Conservation (phyloP, 1,139 yeast genomes). For the Geotrichum australiense region DNA sequence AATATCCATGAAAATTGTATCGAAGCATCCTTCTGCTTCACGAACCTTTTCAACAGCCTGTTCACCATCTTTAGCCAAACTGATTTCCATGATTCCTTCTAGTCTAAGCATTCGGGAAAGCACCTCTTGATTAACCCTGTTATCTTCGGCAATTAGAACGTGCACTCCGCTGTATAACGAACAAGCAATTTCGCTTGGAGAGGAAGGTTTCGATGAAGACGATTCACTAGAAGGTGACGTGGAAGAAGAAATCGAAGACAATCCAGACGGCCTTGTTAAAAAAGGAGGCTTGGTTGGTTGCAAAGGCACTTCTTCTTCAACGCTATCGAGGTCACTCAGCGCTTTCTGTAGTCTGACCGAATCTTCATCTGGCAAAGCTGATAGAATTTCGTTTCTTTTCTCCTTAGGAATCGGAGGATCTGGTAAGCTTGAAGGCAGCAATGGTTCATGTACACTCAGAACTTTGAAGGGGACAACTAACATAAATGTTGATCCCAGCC, state of each 20-base stretch:
- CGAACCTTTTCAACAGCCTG: constrained; percentile 68
- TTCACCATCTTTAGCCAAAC: constrained; percentile 83
- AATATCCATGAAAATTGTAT: constrained; percentile 87
- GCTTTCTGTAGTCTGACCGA: not conserved
- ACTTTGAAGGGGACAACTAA: constrained; percentile 65
- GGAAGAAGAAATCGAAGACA: no score
- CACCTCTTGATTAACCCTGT: constrained; percentile 89
- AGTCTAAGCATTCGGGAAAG: constrained; percentile 78
- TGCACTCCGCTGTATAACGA: no score
- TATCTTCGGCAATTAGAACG: constrained; percentile 88
- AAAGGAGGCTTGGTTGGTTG: no score
- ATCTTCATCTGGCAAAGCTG: not conserved
- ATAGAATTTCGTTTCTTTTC: not conserved
- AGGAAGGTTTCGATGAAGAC: no score
- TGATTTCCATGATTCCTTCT: constrained; percentile 69
- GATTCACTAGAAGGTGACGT: no score
- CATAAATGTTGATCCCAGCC: constrained; percentile 70
- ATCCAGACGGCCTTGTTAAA: no score
- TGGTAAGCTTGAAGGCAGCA: constrained; percentile 5
- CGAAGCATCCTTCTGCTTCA: constrained; percentile 35
- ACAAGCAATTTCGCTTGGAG: no score
- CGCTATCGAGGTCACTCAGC: not conserved
- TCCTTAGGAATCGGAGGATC: constrained; percentile 6
- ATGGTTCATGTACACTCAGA: constrained; percentile 41
- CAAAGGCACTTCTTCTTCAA: no score